Evolutionary conservation across 495 filamentous ascomycete species (phyloP), one percentile per base, ranked within the genome.

Genomic region (Penicillium coffeae): DNA sequence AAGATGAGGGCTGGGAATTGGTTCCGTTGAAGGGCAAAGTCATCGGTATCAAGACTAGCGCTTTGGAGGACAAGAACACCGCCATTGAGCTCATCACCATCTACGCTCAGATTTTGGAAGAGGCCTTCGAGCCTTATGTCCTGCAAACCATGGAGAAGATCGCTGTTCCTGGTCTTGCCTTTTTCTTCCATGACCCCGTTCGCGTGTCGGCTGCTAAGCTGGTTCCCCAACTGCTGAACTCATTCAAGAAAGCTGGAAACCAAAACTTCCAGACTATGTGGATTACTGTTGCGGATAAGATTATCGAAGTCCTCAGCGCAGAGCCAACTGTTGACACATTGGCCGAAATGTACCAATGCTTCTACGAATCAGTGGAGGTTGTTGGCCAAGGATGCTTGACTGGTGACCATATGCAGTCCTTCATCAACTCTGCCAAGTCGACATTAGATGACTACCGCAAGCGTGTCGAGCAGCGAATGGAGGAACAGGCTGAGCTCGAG

Each of bases 181-280:
- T 97, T 79, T 97, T 99, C 77, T 99, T 99, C 81, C 95, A 97
- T 65, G 94, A 99, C 67, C 90, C 93, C 1, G 94, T 97, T 35
- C 87, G 94, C 14, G 91, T 94, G 27, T 89, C 94, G 16, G 93
- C 94, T 9, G 94, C 94, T 5, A 96, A 95, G 69, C 81, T 91
- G 52, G 87, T 97, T 10, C 94, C 94, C 1, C 89, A 96, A 58
- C 87, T 99, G 10, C 81, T 99, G 10, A 95, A 90, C 65, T 87
- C 92, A 1, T 95, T 90, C 75, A 93, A 95, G 71, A 88, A 90
- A 60, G 84, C 86, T 7, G 71, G 80, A 21, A 94, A 90, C 0
- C 79, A 78, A 32, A 81, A 89, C 58, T 81, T 96, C 42, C 75
- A 71, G 10, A 75, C 79, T 20, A 80, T 99, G 47, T 99, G 94